These are phyloP conservation scores for Phyllosticta paracitricarpa DNA, from an alignment of 2,329 filamentous ascomycete genomes.

Conservation along the genomic window DNA sequence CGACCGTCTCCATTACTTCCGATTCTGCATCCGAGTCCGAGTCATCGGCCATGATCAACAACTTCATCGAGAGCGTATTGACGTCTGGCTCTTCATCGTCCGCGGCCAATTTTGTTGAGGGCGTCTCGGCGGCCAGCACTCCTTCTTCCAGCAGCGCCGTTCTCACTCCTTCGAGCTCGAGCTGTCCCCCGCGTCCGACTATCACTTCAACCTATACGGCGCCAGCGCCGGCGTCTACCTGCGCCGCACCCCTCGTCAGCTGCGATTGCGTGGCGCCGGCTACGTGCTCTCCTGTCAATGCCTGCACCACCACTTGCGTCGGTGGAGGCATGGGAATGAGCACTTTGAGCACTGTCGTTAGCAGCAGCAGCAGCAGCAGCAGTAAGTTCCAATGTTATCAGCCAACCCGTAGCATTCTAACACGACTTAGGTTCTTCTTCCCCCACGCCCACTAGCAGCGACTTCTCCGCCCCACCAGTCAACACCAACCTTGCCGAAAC, in stretches of 20 bases:
- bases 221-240: neutral
- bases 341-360: constrained; percentile 1
- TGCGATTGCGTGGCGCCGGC: constrained; percentile 1
- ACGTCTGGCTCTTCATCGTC: constrained; percentile 3
- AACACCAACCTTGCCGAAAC: constrained; percentile 7
- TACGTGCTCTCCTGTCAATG: constrained; percentile 10
- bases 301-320: constrained; percentile 12
- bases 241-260: neutral
- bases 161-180: constrained; percentile 11
- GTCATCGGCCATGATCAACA: neutral
- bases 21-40: neutral
- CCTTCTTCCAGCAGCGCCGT: constrained; percentile 26
- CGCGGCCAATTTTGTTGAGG: constrained; percentile 17
- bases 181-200: neutral
- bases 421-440: neutral
- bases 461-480: constrained; percentile 4
- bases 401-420: neutral
- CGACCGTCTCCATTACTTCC: constrained; percentile 7
- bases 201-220: neutral
- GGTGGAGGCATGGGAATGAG: neutral
- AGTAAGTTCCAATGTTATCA: constrained; percentile 1
- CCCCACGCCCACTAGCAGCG: neutral
- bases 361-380: constrained; percentile 8
- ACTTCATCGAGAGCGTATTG: constrained; percentile 5
- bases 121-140: constrained; percentile 14